Evolutionary conservation across 768 basidiomycete species (phyloP).

Genomic region (Kwoniella dejecticola): DNA sequence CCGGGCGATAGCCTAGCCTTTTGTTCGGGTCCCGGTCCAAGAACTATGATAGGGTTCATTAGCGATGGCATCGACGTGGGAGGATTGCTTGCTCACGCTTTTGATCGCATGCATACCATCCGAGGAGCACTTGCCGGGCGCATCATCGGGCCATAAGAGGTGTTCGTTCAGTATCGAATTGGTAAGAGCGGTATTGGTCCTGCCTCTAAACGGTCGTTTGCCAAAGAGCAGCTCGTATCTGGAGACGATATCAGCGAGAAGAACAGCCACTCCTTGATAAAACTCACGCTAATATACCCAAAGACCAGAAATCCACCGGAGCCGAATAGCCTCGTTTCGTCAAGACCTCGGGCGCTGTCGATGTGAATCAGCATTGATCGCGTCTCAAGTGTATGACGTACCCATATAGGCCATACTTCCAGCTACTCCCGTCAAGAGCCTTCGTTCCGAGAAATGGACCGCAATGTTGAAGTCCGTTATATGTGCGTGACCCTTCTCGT

Average conservation of each 20-base stretch:
- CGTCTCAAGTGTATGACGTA: constrained; percentile 51
- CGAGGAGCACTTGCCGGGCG: constrained; percentile 72
- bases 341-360: constrained; percentile 79
- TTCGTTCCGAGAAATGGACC: constrained; percentile 89
- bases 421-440: constrained; percentile 87
- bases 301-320: constrained; percentile 95
- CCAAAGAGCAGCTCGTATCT: constrained; percentile 83
- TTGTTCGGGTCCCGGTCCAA: constrained; percentile 80
- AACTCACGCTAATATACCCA: constrained; percentile 78
- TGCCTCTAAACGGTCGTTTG: constrained; percentile 86
- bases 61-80: background rate
- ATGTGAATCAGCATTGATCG: constrained; percentile 15
- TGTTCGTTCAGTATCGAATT: constrained; percentile 87
- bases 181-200: constrained; percentile 88
- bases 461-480: constrained; percentile 99
- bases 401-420: constrained; percentile 99
- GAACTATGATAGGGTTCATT: constrained; percentile 61
- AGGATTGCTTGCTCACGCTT: constrained; percentile 65
- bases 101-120: constrained; percentile 76
- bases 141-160: constrained; percentile 87
- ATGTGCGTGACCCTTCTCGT: constrained; percentile 91
- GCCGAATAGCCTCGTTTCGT: constrained; percentile 91
- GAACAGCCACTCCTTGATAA: background rate
- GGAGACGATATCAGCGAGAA: constrained; percentile 10
- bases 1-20: constrained; percentile 75